Evolutionary conservation across 192 early-diverging fungal species (phyloP).

Genomic region (Borealophlyctis nickersoniae): DNA sequence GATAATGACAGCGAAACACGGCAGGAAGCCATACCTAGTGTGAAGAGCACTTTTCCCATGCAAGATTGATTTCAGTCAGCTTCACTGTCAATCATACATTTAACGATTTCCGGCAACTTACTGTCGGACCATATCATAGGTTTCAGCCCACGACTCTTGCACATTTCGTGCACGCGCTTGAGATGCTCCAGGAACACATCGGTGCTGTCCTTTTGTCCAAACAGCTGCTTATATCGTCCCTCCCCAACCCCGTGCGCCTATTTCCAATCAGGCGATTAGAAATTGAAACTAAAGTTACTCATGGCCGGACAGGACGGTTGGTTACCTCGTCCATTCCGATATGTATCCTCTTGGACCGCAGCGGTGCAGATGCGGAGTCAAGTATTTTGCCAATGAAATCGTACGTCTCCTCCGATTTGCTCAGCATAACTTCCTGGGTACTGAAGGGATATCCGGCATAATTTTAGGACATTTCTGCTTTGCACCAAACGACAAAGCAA

Average conservation of each 20-base stretch:
- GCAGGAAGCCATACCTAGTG: conserved; percentile 15
- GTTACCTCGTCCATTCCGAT: conserved; percentile 82
- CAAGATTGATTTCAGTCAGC: too few species aligned
- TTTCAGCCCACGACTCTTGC: conserved; percentile 53
- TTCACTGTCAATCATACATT: too few species aligned
- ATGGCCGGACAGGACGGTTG: background rate
- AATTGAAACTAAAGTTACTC: too few species aligned
- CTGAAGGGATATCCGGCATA: conserved; percentile 6
- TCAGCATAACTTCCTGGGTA: conserved; percentile 75
- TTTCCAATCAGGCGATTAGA: background rate
- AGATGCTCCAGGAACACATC: conserved; percentile 77
- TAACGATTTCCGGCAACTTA: conserved; percentile 29
- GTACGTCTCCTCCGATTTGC: conserved; percentile 72
- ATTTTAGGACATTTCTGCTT: background rate
- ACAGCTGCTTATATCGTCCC: conserved; percentile 72
- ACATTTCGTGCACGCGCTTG: conserved; percentile 68
- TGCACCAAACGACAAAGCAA: conserved; percentile 1
- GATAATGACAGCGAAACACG: too few species aligned
- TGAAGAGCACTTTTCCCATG: conserved; percentile 38
- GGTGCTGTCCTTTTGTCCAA: conserved; percentile 69
- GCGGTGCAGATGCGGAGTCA: conserved; percentile 56
- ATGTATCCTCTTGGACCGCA: conserved; percentile 77
- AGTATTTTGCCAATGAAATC: conserved; percentile 74
- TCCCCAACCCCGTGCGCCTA: conserved; percentile 76
- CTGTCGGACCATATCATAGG: conserved; percentile 91